Evolutionary conservation across 331 rosid genomes (phyloP).

Genomic region (Acacia pycnantha): DNA sequence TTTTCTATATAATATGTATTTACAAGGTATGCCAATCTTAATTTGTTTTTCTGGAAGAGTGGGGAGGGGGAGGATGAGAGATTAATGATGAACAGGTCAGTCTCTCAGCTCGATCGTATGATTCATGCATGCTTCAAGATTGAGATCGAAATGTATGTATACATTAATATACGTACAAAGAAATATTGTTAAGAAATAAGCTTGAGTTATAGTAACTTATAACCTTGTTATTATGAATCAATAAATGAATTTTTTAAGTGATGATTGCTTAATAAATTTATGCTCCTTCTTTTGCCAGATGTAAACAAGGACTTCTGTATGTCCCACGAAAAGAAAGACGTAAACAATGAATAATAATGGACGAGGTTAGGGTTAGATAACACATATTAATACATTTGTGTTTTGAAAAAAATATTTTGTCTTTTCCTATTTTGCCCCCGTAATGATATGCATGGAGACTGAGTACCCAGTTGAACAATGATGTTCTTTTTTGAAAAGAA

Average conservation of each 20-base stretch:
- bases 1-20: no score
- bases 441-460: background rate
- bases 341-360: no score
- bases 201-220: background rate
- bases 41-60: background rate
- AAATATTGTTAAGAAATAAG: background rate
- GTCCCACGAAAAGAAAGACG: no score
- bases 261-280: background rate
- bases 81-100: background rate
- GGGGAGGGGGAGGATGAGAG: background rate
- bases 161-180: background rate
- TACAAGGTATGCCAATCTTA: background rate
- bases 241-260: background rate
- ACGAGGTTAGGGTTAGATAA: no score
- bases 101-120: background rate
- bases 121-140: background rate
- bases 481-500: background rate
- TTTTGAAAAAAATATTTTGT: background rate
- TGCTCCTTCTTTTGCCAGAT: background rate
- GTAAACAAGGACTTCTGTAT: no score
- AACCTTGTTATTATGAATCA: background rate
- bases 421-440: background rate
- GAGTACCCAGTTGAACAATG: background rate
- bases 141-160: background rate
- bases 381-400: background rate